These are phyloP conservation scores for Conticribra weissflogii DNA, from an alignment of 108 stramenopile species.

Conservation along the genomic window DNA sequence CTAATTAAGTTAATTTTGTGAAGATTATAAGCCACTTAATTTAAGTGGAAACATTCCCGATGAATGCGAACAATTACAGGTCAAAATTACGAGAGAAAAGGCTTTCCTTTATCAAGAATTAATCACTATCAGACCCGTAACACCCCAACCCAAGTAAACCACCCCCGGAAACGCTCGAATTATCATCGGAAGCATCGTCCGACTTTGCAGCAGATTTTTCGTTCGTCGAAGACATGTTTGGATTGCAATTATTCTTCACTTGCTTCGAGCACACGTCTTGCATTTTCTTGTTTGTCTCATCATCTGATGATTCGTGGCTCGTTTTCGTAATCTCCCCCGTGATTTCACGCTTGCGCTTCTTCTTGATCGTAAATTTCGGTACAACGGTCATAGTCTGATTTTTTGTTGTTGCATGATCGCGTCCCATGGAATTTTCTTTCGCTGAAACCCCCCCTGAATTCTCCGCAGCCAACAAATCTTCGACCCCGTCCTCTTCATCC, in stretches of 20 bases:
- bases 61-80: no score
- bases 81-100: no score
- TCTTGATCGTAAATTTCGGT: constrained; percentile 48
- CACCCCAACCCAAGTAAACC: constrained; percentile 60
- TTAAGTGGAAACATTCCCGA: no score
- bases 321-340: no score
- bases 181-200: constrained; percentile 4
- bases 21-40: no score
- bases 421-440: constrained; percentile 5
- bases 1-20: no score
- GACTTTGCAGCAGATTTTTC: neutral
- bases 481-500: constrained; percentile 15
- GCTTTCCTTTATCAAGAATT: no score
- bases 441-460: constrained; percentile 14
- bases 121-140: constrained; percentile 64
- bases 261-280: no score
- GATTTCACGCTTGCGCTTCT: constrained; percentile 26
- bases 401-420: constrained; percentile 19
- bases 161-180: constrained; percentile 18
- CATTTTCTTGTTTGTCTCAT: no score
- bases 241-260: no score
- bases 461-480: neutral
- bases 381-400: constrained; percentile 14
- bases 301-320: constrained; percentile 28
- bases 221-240: neutral